phyloP scores from a whole-genome alignment of 768 basidiomycete species.

The Panellus pusillus region DNA sequence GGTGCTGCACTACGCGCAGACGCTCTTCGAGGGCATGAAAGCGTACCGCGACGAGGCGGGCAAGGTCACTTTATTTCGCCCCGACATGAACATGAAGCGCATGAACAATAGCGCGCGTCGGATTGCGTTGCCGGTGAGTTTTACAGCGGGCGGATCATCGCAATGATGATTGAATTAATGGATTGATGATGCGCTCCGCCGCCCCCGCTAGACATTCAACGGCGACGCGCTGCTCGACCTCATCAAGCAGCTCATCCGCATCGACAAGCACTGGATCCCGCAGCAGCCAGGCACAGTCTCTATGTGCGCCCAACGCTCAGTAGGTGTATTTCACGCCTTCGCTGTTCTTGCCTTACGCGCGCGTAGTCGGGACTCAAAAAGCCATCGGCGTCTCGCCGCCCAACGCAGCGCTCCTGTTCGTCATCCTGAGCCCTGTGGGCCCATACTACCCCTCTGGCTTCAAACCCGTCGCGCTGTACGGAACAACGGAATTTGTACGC shows the following conservation, averaged over 20 bases:
- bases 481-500: slow-evolving; percentile 80
- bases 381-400: slow-evolving; percentile 72
- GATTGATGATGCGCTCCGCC: background rate
- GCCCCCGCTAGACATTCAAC: slow-evolving; percentile 63
- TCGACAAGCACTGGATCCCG: slow-evolving; percentile 93
- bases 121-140: slow-evolving; percentile 71
- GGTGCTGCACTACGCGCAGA: slow-evolving; percentile 92
- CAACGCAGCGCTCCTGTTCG: slow-evolving; percentile 79
- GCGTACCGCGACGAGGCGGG: slow-evolving; percentile 79
- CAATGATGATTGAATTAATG: background rate
- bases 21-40: slow-evolving; percentile 93
- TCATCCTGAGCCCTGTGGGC: slow-evolving; percentile 81
- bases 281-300: slow-evolving; percentile 80
- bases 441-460: slow-evolving; percentile 87
- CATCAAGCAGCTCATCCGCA: slow-evolving; percentile 80
- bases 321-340: slow-evolving; percentile 22
- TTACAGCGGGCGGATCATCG: background rate
- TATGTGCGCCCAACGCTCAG: slow-evolving; percentile 87
- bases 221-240: slow-evolving; percentile 71
- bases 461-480: slow-evolving; percentile 88
- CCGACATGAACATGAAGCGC: slow-evolving; percentile 96
- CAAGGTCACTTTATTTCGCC: slow-evolving; percentile 82
- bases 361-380: slow-evolving; percentile 74
- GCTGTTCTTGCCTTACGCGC: background rate
- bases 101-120: slow-evolving; percentile 86